Percentiles rank a stretch among this genome's conserved stretches.
These are phyloP conservation scores for Plectosphaerella plurivora DNA, from an alignment of 2,329 filamentous ascomycete genomes.

Conservation along the genomic window DNA sequence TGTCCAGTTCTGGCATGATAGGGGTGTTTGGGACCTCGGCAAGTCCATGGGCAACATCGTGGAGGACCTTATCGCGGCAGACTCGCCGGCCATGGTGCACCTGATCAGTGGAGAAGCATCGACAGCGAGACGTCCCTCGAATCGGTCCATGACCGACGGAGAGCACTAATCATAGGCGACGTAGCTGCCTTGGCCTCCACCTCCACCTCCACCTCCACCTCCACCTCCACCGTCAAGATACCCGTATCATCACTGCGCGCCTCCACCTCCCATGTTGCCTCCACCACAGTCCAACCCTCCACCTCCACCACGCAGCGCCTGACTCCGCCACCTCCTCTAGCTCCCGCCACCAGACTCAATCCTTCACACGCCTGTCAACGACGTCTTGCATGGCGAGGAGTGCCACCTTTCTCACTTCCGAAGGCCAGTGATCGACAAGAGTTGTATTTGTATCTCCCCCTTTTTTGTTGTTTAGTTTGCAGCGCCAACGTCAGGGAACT, in stretches of 20 bases:
- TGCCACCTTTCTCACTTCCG: background rate
- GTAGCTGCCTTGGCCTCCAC: background rate
- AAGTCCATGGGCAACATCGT: slow-evolving; percentile 11
- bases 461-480: background rate
- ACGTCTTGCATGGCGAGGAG: background rate
- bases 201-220: background rate
- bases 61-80: slow-evolving; percentile 10
- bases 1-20: slow-evolving; percentile 12
- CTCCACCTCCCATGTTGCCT: background rate
- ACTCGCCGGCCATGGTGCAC: background rate
- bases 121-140: slow-evolving; percentile 1
- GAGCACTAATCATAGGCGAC: background rate
- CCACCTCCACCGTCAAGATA: background rate
- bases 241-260: too few relatives aligned
- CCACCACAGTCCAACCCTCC: background rate
- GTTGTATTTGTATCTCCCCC: background rate
- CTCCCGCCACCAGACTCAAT: too few relatives aligned
- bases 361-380: background rate
- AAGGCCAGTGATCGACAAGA: background rate
- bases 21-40: slow-evolving; percentile 12
- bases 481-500: background rate
- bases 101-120: slow-evolving; percentile 2
- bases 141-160: background rate
- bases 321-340: too few relatives aligned
- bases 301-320: background rate